These are phyloP conservation scores for Xenosphaeropsis pyriputrescens DNA, from an alignment of 2,329 filamentous ascomycete species.

Conservation along the genomic window DNA sequence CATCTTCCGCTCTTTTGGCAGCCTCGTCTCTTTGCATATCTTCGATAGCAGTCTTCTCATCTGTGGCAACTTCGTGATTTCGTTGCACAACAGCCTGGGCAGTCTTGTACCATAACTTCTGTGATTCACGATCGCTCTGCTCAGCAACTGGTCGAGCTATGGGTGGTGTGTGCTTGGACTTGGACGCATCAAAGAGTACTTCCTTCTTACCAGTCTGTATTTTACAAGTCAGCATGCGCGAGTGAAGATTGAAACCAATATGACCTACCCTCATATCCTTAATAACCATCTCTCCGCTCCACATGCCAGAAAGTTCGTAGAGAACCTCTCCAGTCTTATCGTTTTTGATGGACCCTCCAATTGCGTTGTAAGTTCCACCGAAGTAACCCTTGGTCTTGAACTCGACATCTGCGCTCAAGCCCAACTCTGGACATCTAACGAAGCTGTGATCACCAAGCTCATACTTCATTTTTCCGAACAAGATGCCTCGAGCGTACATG, in stretches of 20 bases:
- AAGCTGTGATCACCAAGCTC: slow-evolving; percentile 94
- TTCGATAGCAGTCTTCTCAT: slow-evolving; percentile 93
- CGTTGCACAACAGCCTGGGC: slow-evolving; percentile 67
- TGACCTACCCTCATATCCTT: slow-evolving; percentile 59
- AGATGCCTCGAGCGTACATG: slow-evolving; percentile 94
- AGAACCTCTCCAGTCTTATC: slow-evolving; percentile 73
- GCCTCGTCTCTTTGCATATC: slow-evolving; percentile 85
- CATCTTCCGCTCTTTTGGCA: slow-evolving; percentile 60
- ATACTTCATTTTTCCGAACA: slow-evolving; percentile 99
- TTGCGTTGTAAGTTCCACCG: slow-evolving; percentile 88
- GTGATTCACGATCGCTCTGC: slow-evolving; percentile 82
- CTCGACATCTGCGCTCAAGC: slow-evolving; percentile 79
- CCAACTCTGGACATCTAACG: slow-evolving; percentile 77
- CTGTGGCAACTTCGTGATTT: slow-evolving; percentile 80
- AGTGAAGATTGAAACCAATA: neutral
- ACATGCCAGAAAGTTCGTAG: slow-evolving; percentile 85
- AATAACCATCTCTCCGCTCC: slow-evolving; percentile 91
- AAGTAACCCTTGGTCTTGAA: slow-evolving; percentile 99
- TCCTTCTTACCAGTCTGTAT: slow-evolving; percentile 74
- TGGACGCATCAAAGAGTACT: slow-evolving; percentile 74
- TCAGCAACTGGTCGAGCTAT: slow-evolving; percentile 64
- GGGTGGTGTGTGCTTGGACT: slow-evolving; percentile 63
- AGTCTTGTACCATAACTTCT: slow-evolving; percentile 72
- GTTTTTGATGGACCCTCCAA: slow-evolving; percentile 81
- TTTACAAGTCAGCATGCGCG: slow-evolving; percentile 3